Conservation (phyloP, 768 basidiomycete species). For the Trametes sanguinea region DNA sequence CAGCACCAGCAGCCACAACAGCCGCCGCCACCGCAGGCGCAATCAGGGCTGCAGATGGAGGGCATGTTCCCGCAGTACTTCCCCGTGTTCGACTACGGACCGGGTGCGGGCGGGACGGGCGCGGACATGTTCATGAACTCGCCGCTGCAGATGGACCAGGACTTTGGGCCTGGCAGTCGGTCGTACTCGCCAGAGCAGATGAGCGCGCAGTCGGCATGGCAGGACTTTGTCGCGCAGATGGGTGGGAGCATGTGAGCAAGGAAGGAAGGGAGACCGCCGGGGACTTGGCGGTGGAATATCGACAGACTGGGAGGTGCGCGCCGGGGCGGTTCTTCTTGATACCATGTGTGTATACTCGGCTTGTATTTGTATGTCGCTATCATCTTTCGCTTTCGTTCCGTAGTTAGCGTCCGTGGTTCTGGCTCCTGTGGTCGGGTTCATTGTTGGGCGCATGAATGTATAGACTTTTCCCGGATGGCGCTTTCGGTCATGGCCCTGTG, state of each 20-base stretch:
- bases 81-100: constrained; percentile 72
- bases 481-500: not conserved
- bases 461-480: not conserved
- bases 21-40: constrained; percentile 4
- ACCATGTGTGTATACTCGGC: constrained; percentile 8
- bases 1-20: constrained; percentile 6
- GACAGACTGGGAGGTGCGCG: not conserved
- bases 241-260: constrained; percentile 23
- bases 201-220: constrained; percentile 35
- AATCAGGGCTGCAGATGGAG: constrained; percentile 26
- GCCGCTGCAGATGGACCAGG: constrained; percentile 31
- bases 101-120: constrained; percentile 28
- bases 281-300: not conserved
- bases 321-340: constrained; percentile 10
- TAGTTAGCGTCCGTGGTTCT: not conserved
- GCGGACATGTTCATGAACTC: constrained; percentile 28
- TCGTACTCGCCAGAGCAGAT: constrained; percentile 39
- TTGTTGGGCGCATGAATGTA: not conserved
- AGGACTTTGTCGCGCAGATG: constrained; percentile 38
- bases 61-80: constrained; percentile 65
- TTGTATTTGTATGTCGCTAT: constrained; percentile 15
- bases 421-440: not conserved
- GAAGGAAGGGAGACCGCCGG: not conserved
- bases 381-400: not conserved
- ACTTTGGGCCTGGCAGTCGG: constrained; percentile 29